Evolutionary conservation across 176 grass and related monocot species (phyloP), one percentile per base, ranked within the genome.

Genomic region (Carex parvula): DNA sequence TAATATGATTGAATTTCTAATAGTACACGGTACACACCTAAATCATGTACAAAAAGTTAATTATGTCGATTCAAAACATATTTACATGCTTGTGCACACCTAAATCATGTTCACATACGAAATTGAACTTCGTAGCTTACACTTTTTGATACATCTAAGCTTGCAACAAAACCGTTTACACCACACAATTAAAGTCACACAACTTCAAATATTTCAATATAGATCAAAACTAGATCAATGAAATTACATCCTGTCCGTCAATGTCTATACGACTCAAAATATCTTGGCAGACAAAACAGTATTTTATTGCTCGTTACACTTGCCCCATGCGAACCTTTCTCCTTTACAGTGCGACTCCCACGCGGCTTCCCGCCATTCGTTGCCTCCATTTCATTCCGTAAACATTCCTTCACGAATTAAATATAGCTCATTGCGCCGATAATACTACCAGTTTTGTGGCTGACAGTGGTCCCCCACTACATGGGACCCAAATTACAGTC

Each of bases 321-420:
- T 75, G 70, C 70, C 60, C 12, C 55, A 50, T 24, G 8, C n/a
- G 72, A 77, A 2, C 52, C 70, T 86, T 60, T 58, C 44, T 61
- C 21, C 75, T 86, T 87, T 83, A 87, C 85, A 87, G 79, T 75
- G 78, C 53, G 16, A 82, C 35, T 17, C n/a, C 86, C 86, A 87
- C 86, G 67, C 66, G 86, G 26, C 79, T 52, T 76, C 86, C 79
- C 64, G 9, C 68, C 68, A 83, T 77, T 87, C 64, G 86, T 67
- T 81, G 11, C 64, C 33, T 44, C 39, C 30, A 52, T 10, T 52
- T 63, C 67, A n/a, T n/a, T n/a, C 52, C 65, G 24, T 79, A 64
- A 53, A 76, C 72, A 76, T 76, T 55, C 48, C 46, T 56, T 8
- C 2, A 53, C 73, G 48, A 14, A 52, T 54, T 52, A 76, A 55